phyloP scores from a whole-genome alignment of 225 moss, liverwort and hornwort species.

The Physcomitrium patens region DNA sequence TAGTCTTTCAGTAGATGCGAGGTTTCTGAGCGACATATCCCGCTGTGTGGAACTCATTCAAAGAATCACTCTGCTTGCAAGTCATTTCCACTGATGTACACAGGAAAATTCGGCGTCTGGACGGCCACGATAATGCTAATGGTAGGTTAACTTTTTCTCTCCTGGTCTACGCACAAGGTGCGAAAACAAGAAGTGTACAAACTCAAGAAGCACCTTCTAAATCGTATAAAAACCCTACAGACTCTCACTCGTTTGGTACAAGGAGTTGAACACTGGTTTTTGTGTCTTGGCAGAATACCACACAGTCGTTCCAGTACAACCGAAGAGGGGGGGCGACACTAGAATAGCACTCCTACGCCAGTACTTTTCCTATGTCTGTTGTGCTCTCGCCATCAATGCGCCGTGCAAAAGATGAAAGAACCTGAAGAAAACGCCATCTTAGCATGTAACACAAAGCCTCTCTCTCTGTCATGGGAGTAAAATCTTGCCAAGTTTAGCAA shows the following conservation, averaged over 20 bases:
- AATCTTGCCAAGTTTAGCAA: too few species aligned
- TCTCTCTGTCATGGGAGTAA: background rate
- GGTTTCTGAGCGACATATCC: too few species aligned
- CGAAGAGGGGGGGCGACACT: background rate
- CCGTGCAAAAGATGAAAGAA: constrained; percentile 39
- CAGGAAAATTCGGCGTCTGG: too few species aligned
- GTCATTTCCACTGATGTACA: too few species aligned
- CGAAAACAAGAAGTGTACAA: background rate
- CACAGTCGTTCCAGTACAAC: constrained; percentile 7
- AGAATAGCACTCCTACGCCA: constrained; percentile 25
- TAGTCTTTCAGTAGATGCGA: too few species aligned
- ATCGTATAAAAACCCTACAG: too few species aligned
- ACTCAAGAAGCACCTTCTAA: background rate
- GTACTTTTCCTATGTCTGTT: constrained; percentile 34
- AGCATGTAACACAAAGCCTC: background rate
- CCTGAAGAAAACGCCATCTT: constrained; percentile 30
- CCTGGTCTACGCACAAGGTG: too few species aligned
- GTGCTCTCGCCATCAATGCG: constrained; percentile 48
- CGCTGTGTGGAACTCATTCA: too few species aligned
- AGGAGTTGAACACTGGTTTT: constrained; percentile 9
- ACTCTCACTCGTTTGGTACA: background rate
- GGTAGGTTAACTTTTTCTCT: too few species aligned
- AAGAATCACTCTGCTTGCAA: too few species aligned
- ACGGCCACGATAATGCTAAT: too few species aligned
- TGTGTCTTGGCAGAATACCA: constrained; percentile 2